A percentile compares a stretch with the other conserved stretches of the same genome.
Evolutionary conservation across 257 asterid species (phyloP).

Genomic region (Solanum medicagineum): DNA sequence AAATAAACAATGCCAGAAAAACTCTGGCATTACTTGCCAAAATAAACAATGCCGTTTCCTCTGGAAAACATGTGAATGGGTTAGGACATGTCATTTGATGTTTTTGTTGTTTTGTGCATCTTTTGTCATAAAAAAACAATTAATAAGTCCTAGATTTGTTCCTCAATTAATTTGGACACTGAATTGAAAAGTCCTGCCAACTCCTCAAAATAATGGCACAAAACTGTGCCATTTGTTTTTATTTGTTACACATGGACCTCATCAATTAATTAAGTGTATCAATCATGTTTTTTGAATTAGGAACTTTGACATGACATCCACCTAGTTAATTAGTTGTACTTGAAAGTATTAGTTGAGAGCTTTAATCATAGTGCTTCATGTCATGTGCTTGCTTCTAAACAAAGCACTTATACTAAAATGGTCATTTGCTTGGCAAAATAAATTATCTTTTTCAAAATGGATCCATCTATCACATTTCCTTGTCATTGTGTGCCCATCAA

Average conservation of each 20-base stretch:
- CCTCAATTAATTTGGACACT: background rate
- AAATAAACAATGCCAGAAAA: background rate
- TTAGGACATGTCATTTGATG: background rate
- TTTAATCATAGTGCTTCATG: background rate
- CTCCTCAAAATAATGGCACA: background rate
- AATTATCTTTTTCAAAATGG: background rate
- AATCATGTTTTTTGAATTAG: background rate
- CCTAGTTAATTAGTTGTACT: background rate
- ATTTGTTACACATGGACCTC: background rate
- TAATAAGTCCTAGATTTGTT: background rate
- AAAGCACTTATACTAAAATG: background rate
- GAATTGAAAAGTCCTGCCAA: background rate
- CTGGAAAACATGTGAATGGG: background rate
- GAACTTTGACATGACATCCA: background rate
- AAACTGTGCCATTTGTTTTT: background rate
- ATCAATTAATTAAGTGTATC: background rate
- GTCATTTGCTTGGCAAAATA: background rate
- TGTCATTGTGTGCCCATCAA: background rate
- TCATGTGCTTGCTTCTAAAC: background rate
- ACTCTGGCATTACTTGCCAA: background rate
- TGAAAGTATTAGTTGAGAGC: background rate
- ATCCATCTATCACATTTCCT: background rate
- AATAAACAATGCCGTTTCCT: background rate
- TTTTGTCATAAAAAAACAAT: background rate
- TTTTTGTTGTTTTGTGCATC: background rate